These are phyloP conservation scores for Aspergillus homomorphus DNA, from an alignment of 495 filamentous ascomycete species.

Conservation along the genomic window DNA sequence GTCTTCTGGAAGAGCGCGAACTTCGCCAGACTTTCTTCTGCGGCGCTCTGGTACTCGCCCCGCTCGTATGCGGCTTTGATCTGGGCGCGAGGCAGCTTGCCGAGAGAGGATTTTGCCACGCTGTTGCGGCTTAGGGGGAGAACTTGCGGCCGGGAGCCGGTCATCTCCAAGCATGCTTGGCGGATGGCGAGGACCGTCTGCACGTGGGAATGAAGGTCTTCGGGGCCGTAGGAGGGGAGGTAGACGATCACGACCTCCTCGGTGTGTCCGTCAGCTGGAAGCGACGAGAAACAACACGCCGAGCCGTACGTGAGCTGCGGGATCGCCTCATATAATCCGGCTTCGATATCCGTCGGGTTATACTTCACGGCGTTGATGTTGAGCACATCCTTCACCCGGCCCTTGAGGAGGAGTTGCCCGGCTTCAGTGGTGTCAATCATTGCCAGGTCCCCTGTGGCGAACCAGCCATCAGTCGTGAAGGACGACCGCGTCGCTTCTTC, in stretches of 20 bases:
- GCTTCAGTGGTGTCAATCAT: not conserved
- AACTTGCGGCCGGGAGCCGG: not conserved
- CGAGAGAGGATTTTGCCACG: conserved; percentile 25
- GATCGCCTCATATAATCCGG: not conserved
- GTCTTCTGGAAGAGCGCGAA: conserved; percentile 10
- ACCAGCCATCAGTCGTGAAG: conserved; percentile 1
- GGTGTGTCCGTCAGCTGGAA: not conserved
- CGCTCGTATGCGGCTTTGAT: conserved; percentile 19
- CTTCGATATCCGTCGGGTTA: not conserved
- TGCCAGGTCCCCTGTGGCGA: not conserved
- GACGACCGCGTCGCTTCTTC: conserved; percentile 5
- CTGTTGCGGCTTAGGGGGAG: conserved; percentile 2
- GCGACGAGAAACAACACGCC: conserved; percentile 24
- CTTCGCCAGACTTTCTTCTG: conserved; percentile 22
- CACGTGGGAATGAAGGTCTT: conserved; percentile 1
- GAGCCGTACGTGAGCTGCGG: conserved; percentile 13
- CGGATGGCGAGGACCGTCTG: conserved; percentile 1
- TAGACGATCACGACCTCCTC: conserved; percentile 30
- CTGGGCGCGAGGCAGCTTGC: conserved; percentile 47
- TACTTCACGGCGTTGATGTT: conserved; percentile 1
- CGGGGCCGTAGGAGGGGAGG: conserved; percentile 4
- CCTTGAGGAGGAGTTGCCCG: conserved; percentile 16
- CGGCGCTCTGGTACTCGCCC: conserved; percentile 6
- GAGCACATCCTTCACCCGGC: not conserved
- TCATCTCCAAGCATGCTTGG: not conserved